A percentile compares a stretch with the other conserved stretches of the same genome.
Conservation (phyloP, 495 filamentous ascomycete species). For the Aspergillus taichungensis region DNA sequence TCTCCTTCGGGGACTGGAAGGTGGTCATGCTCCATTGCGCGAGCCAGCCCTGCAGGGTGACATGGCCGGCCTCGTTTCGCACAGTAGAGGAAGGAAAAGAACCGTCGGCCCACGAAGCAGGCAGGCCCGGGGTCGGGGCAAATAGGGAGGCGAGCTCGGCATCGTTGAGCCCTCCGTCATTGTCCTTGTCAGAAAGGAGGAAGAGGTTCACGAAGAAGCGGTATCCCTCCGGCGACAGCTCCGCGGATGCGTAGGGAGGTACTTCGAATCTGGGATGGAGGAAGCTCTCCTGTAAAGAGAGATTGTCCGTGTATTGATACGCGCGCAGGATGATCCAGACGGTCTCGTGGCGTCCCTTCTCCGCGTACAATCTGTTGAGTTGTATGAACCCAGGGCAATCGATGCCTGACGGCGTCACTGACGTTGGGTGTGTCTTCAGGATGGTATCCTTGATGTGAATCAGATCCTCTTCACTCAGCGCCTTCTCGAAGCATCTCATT, state of each 20-base stretch:
- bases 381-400: constrained; percentile 73
- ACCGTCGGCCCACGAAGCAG: constrained; percentile 79
- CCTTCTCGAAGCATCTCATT: constrained; percentile 80
- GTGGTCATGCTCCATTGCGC: constrained; percentile 99
- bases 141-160: constrained; percentile 78
- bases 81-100: constrained; percentile 92
- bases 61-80: constrained; percentile 87
- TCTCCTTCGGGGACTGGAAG: constrained; percentile 89
- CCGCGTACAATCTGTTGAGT: constrained; percentile 90
- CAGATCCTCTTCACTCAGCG: constrained; percentile 67
- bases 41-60: constrained; percentile 95
- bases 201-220: constrained; percentile 97
- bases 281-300: constrained; percentile 82
- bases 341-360: constrained; percentile 96
- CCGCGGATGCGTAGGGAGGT: constrained; percentile 80
- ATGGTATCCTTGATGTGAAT: constrained; percentile 83
- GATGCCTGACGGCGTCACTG: constrained; percentile 62
- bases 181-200: constrained; percentile 90
- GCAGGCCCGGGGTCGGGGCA: constrained; percentile 85
- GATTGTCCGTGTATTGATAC: constrained; percentile 91
- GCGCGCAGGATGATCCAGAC: constrained; percentile 95
- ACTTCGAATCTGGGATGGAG: constrained; percentile 93
- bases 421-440: constrained; percentile 53
- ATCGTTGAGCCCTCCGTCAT: constrained; percentile 87
- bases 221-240: constrained; percentile 90